Evolutionary conservation across 108 stramenopile species (phyloP).

Genomic region (Stephanodiscus triporus): DNA sequence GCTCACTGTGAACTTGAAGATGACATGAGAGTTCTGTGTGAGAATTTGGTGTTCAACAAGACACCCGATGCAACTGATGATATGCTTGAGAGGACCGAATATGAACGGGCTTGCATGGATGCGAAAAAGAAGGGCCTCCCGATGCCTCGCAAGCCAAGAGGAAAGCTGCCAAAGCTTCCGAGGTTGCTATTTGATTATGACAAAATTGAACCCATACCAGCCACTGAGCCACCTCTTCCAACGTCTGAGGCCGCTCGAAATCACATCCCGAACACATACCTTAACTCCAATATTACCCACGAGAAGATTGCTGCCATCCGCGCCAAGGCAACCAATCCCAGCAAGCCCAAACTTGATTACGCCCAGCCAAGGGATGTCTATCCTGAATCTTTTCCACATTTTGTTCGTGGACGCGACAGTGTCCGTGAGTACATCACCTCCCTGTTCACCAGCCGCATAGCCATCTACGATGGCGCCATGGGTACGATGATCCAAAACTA

Average conservation of each 20-base stretch:
- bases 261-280: slow-evolving; percentile 85
- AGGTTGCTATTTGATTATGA: slow-evolving; percentile 82
- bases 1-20: slow-evolving; percentile 82
- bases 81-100: slow-evolving; percentile 73
- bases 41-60: slow-evolving; percentile 88
- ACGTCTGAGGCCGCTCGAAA: slow-evolving; percentile 84
- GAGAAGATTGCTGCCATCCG: slow-evolving; percentile 71
- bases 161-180: slow-evolving; percentile 58
- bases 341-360: slow-evolving; percentile 67
- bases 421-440: slow-evolving; percentile 87
- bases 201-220: slow-evolving; percentile 65
- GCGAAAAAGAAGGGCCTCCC: slow-evolving; percentile 28
- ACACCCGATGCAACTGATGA: slow-evolving; percentile 90
- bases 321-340: slow-evolving; percentile 65
- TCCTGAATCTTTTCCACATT: slow-evolving; percentile 86
- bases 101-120: slow-evolving; percentile 25
- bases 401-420: slow-evolving; percentile 92
- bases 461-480: slow-evolving; percentile 99
- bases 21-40: slow-evolving; percentile 83
- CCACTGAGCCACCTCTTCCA: slow-evolving; percentile 89
- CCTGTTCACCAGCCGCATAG: slow-evolving; percentile 83
- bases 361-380: slow-evolving; percentile 64
- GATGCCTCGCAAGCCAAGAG: slow-evolving; percentile 46
- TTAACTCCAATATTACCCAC: slow-evolving; percentile 66
- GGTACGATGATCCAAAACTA: slow-evolving; percentile 99